Percentiles rank a stretch among this genome's conserved stretches.
phyloP scores from a whole-genome alignment of 345 rosid species.

The Kandelia obovata region DNA sequence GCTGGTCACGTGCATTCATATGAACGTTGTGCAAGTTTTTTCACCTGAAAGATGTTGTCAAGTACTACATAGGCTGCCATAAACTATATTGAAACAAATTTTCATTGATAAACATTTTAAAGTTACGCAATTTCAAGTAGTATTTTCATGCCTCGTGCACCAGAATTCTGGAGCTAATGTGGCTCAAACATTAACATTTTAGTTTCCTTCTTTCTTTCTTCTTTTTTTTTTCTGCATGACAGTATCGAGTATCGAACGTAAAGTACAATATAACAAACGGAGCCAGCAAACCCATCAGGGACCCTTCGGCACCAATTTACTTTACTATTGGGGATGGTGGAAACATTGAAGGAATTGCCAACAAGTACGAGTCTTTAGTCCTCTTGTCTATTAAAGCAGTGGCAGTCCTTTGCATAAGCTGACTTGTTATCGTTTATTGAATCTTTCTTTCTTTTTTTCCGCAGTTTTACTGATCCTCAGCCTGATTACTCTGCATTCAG shows the following conservation, averaged over 20 bases:
- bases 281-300: constrained; percentile 21
- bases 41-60: background rate
- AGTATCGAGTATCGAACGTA: constrained; percentile 34
- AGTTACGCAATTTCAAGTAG: no score
- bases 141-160: no score
- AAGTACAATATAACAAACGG: constrained; percentile 35
- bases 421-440: background rate
- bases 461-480: constrained; percentile 31
- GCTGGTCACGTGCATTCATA: constrained; percentile 43
- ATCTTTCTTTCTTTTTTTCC: background rate
- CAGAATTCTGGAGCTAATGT: no score
- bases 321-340: constrained; percentile 42
- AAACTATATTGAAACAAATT: no score
- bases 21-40: constrained; percentile 30
- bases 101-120: no score
- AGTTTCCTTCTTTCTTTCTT: no score
- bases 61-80: no score
- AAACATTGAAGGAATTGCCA: constrained; percentile 38
- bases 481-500: constrained; percentile 34
- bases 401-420: background rate
- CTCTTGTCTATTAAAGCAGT: background rate
- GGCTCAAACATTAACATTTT: no score
- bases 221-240: background rate
- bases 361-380: constrained; percentile 12
- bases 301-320: constrained; percentile 33